phyloP scores from a whole-genome alignment of 2,329 filamentous ascomycete species.

The Venturiaceae sp. region DNA sequence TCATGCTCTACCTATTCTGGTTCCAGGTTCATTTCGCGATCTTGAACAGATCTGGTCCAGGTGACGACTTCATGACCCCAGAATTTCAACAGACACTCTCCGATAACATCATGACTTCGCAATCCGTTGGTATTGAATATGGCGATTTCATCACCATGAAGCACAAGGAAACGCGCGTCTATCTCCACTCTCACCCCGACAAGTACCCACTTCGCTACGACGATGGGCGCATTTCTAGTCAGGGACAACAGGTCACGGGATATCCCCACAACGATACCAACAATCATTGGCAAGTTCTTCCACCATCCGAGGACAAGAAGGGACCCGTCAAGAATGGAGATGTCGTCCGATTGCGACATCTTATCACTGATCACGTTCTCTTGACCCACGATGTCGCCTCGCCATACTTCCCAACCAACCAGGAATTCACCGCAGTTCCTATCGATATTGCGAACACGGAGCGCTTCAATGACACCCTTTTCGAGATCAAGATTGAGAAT shows the following conservation, averaged over 20 bases:
- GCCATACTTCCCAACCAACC: slow-evolving; percentile 92
- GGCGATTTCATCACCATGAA: slow-evolving; percentile 78
- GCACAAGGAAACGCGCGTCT: slow-evolving; percentile 96
- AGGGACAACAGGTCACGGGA: slow-evolving; percentile 93
- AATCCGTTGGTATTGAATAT: slow-evolving; percentile 79
- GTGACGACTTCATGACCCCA: slow-evolving; percentile 97
- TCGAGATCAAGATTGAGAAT: slow-evolving; percentile 83
- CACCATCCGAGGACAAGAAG: slow-evolving; percentile 24
- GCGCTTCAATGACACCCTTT: slow-evolving; percentile 80
- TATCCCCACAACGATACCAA: slow-evolving; percentile 99
- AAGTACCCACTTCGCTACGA: slow-evolving; percentile 91
- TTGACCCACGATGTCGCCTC: slow-evolving; percentile 96
- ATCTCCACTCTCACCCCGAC: slow-evolving; percentile 87
- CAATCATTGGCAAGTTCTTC: slow-evolving; percentile 94
- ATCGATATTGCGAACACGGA: slow-evolving; percentile 61
- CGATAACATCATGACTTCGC: slow-evolving; percentile 87
- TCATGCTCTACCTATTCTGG: slow-evolving; percentile 99
- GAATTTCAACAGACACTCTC: slow-evolving; percentile 96
- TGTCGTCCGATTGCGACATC: slow-evolving; percentile 73
- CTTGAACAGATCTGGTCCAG: slow-evolving; percentile 77
- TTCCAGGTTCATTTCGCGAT: slow-evolving; percentile 99
- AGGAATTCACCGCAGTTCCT: slow-evolving; percentile 86
- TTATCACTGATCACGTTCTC: slow-evolving; percentile 76
- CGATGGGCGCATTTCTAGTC: slow-evolving; percentile 91
- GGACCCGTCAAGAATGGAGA: slow-evolving; percentile 71